Conservation (phyloP, 805 yeast genomes). For the Kregervanrija fluxuum region DNA sequence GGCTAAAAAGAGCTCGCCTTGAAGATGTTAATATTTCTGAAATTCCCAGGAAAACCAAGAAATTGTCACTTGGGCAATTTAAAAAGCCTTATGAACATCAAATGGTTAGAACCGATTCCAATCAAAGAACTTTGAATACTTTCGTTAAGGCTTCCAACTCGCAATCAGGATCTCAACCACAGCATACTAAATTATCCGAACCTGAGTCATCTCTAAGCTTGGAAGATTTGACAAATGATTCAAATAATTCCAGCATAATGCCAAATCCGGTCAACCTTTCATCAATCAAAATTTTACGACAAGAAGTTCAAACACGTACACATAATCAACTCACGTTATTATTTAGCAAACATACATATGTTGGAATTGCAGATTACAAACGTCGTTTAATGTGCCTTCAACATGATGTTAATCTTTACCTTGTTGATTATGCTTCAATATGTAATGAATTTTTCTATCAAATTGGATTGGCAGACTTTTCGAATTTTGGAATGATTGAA, state of each 20-base stretch:
- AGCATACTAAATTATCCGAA: not conserved
- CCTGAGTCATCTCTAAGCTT: not conserved
- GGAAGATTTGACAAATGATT: conserved; percentile 1
- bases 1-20: conserved; percentile 3
- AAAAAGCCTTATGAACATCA: conserved; percentile 51
- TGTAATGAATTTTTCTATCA: conserved; percentile 74
- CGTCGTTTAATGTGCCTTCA: conserved; percentile 78
- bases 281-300: conserved; percentile 41
- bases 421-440: conserved; percentile 75
- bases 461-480: conserved; percentile 66
- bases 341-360: conserved; percentile 61
- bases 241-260: not conserved
- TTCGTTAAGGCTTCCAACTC: conserved; percentile 16
- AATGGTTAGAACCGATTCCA: conserved; percentile 64
- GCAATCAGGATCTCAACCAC: not conserved
- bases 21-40: conserved; percentile 1
- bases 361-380: conserved; percentile 74
- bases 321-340: conserved; percentile 56
- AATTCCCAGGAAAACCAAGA: conserved; percentile 1
- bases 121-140: conserved; percentile 47
- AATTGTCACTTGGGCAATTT: conserved; percentile 9
- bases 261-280: conserved; percentile 6
- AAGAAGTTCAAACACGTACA: conserved; percentile 37
- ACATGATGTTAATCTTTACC: conserved; percentile 64
- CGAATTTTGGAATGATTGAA: conserved; percentile 64